Conservation (phyloP, 2,329 filamentous ascomycete genomes). For the Aspergillus novofumigatus region DNA sequence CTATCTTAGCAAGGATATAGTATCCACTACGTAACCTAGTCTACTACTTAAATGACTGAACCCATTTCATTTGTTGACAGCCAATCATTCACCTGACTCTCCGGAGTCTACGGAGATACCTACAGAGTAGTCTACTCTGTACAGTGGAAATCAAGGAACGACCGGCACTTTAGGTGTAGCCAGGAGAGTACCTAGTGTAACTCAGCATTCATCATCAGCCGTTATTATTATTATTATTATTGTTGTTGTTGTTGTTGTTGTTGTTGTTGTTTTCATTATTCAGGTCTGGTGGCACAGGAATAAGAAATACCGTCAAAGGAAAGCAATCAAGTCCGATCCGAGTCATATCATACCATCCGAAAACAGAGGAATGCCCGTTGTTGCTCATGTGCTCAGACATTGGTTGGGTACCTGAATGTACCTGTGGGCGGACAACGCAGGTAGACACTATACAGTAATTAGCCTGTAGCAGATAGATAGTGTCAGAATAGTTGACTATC, state of each 20-base stretch:
- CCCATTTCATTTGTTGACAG: too few species aligned
- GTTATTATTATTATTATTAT: neutral
- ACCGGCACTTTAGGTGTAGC: neutral
- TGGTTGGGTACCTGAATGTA: neutral
- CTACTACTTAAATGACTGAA: too few species aligned
- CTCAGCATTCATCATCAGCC: too few species aligned
- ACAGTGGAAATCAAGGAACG: neutral
- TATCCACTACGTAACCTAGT: too few species aligned
- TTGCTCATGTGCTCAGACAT: neutral
- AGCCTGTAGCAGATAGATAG: neutral
- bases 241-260: too few species aligned
- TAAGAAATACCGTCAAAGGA: too few species aligned
- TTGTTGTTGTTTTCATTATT: neutral
- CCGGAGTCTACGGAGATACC: too few species aligned
- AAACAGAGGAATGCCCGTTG: neutral
- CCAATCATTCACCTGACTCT: too few species aligned
- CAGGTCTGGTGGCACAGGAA: neutral
- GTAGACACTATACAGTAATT: neutral
- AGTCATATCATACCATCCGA: neutral
- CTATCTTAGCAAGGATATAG: too few species aligned
- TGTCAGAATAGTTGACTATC: neutral
- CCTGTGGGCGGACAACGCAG: neutral
- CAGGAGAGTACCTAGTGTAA: too few species aligned
- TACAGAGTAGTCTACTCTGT: too few species aligned
- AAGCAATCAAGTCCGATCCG: too few species aligned